Percentiles rank a stretch among this genome's conserved stretches.
These are phyloP conservation scores for Phellopilus nigrolimitatus DNA, from an alignment of 1,284 basidiomycete species.

Conservation along the genomic window DNA sequence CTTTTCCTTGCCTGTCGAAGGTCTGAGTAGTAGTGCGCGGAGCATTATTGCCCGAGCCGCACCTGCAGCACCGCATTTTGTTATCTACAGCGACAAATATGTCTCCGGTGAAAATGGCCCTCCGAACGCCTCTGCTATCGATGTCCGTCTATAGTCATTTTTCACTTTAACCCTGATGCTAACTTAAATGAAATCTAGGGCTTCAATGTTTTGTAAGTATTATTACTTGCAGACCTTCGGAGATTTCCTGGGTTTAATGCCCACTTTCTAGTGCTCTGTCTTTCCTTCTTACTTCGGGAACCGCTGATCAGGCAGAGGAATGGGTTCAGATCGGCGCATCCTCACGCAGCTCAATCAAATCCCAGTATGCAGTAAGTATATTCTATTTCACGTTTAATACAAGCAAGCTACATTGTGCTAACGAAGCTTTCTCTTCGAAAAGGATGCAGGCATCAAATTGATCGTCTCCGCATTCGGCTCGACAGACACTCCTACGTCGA, in stretches of 20 bases:
- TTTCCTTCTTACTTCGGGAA: conserved; percentile 45
- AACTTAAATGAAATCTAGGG: neutral
- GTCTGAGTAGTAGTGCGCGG: conserved; percentile 26
- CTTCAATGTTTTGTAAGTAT: conserved; percentile 9
- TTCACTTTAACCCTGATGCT: neutral
- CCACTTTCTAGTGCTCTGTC: conserved; percentile 36
- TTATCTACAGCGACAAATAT: conserved; percentile 44
- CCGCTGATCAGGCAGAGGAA: conserved; percentile 44
- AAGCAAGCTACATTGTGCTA: neutral
- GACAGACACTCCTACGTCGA: conserved; percentile 45
- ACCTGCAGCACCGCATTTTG: conserved; percentile 41
- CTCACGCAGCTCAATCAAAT: conserved; percentile 40
- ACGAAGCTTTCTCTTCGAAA: neutral
- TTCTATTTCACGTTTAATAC: neutral
- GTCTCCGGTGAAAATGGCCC: conserved; percentile 35
- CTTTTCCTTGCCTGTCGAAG: conserved; percentile 10
- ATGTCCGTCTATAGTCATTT: conserved; percentile 30
- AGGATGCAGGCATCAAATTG: conserved; percentile 47
- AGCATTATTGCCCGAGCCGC: conserved; percentile 38
- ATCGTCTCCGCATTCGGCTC: conserved; percentile 55
- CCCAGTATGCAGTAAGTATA: conserved; percentile 40
- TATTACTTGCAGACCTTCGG: neutral
- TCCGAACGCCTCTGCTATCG: conserved; percentile 38
- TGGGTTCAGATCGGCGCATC: conserved; percentile 38
- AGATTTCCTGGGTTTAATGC: conserved; percentile 36